Evolutionary conservation across 306 rosid species (phyloP).

Genomic region (Lupinus albus): DNA sequence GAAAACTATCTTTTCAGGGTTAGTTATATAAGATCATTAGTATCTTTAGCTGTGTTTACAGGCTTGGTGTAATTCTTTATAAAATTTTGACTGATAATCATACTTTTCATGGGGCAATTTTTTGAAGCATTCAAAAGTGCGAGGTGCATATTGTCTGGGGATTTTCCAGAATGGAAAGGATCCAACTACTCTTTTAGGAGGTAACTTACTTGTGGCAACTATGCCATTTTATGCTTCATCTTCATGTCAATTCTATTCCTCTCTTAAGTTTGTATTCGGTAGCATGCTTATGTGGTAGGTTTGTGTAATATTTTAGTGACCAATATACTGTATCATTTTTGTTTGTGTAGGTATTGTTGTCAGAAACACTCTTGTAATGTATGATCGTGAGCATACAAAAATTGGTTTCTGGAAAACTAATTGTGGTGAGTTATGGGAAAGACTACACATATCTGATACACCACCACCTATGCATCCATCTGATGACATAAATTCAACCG

Average conservation of each 20-base stretch:
- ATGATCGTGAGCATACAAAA: constrained; percentile 75
- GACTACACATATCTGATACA: constrained; percentile 56
- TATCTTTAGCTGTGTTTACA: constrained; percentile 32
- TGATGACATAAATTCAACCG: constrained; percentile 40
- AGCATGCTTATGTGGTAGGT: constrained; percentile 18
- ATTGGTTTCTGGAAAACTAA: constrained; percentile 98
- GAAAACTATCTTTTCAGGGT: constrained; percentile 94
- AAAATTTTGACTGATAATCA: constrained; percentile 20
- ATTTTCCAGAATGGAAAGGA: constrained; percentile 87
- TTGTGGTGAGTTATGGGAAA: constrained; percentile 93
- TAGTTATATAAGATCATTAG: constrained; percentile 35
- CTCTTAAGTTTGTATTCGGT: constrained; percentile 19
- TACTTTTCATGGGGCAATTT: constrained; percentile 42
- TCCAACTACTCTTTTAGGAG: constrained; percentile 94
- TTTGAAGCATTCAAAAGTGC: constrained; percentile 83
- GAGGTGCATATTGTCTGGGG: constrained; percentile 92
- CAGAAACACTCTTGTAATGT: constrained; percentile 83
- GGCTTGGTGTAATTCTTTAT: constrained; percentile 35
- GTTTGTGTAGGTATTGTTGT: constrained; percentile 69
- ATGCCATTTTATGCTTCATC: constrained; percentile 34
- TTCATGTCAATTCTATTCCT: constrained; percentile 26
- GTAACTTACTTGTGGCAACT: constrained; percentile 44
- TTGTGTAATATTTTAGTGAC: constrained; percentile 27
- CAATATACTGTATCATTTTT: constrained; percentile 25
- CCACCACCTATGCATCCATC: constrained; percentile 57